phyloP scores from a whole-genome alignment of 2,329 filamentous ascomycete species.

The Aspergillus puulaauensis region DNA sequence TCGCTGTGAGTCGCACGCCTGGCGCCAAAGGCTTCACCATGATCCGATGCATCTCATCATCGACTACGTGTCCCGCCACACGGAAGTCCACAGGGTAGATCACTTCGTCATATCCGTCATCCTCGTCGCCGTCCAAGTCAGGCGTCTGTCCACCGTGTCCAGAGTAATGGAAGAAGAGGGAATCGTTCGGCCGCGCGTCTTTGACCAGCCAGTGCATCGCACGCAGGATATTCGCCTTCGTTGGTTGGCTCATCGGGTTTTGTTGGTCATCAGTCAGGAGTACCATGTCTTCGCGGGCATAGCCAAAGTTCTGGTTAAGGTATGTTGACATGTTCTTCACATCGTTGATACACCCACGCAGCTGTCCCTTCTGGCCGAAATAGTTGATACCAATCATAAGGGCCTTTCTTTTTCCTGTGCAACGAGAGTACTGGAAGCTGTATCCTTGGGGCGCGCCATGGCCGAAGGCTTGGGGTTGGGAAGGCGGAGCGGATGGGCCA shows the following conservation, averaged over 20 bases:
- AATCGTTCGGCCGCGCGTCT: slow-evolving; percentile 87
- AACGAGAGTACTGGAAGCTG: slow-evolving; percentile 86
- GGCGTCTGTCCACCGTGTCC: slow-evolving; percentile 76
- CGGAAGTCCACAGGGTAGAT: slow-evolving; percentile 77
- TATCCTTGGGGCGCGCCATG: slow-evolving; percentile 77
- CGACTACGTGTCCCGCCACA: slow-evolving; percentile 69
- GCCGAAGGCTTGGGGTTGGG: slow-evolving; percentile 70
- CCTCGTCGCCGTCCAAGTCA: slow-evolving; percentile 72
- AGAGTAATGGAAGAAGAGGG: slow-evolving; percentile 96
- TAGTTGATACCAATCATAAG: slow-evolving; percentile 95
- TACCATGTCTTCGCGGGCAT: slow-evolving; percentile 96
- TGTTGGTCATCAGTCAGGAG: slow-evolving; percentile 95
- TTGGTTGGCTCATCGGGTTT: slow-evolving; percentile 95
- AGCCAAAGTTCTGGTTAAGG: slow-evolving; percentile 83
- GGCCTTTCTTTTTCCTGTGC: slow-evolving; percentile 84
- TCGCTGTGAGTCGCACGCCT: slow-evolving; percentile 74
- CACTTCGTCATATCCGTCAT: slow-evolving; percentile 74
- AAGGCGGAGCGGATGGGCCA: slow-evolving; percentile 66
- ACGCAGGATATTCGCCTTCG: slow-evolving; percentile 89
- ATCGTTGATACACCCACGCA: slow-evolving; percentile 94
- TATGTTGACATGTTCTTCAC: slow-evolving; percentile 96
- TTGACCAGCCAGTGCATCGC: slow-evolving; percentile 99
- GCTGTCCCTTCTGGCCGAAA: slow-evolving; percentile 85
- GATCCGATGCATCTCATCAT: slow-evolving; percentile 75
- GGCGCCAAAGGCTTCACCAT: slow-evolving; percentile 75